Base-by-base conservation (phyloP, 2,329 filamentous ascomycete species). In the Dactylonectria estremocensis region DNA sequence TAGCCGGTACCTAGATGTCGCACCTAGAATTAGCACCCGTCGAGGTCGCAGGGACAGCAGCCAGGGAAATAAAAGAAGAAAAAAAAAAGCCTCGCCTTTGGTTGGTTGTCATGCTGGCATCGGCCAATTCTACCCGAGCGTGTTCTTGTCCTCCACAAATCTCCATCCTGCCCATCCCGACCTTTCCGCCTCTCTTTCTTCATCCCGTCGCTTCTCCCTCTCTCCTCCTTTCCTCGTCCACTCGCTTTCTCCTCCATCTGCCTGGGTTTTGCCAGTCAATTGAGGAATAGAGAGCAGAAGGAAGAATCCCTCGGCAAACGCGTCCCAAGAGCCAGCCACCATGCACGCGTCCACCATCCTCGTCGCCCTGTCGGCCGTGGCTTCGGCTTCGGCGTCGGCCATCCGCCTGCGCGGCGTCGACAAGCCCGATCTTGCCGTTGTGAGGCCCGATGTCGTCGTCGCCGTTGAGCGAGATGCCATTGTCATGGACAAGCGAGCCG, bases 291-390 rank as follows among this genome's bases (percentile, higher is more conserved):
- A 54, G 54, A 28, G 24, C 24, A 28, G 24, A 7, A 28, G 7
- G 24, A 28, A 28, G 24, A 57, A 60, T 24, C 24, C 18, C 33
- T 16, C 49, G 13, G 35, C 14, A 28, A 28, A 46, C 40, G 40
- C 40, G 13, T 50, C 45, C 33, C 40, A 69, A 45, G 63, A 64
- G 49, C 62, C 53, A 37, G 54, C 56, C 71, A 73, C 61, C 57
- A 82, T 82, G 80, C 75, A 77, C 66, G 68, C 78, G 18, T 76
- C 74, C 46, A 74, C 72, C 37, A 67, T 81, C 68, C 57, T 79
- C 64, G 74, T 77, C 33, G 75, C 75, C 14, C 69, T 75, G 35
- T 80, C 81, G 69, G 72, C 78, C 16, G 74, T 77, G 40, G 72
- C 77, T 11, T 73, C 74, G 46, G 70, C 69, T 31, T 67, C 72